Base-by-base conservation (phyloP, 139 green algal genomes). In the Asterochloris sp. region DNA sequence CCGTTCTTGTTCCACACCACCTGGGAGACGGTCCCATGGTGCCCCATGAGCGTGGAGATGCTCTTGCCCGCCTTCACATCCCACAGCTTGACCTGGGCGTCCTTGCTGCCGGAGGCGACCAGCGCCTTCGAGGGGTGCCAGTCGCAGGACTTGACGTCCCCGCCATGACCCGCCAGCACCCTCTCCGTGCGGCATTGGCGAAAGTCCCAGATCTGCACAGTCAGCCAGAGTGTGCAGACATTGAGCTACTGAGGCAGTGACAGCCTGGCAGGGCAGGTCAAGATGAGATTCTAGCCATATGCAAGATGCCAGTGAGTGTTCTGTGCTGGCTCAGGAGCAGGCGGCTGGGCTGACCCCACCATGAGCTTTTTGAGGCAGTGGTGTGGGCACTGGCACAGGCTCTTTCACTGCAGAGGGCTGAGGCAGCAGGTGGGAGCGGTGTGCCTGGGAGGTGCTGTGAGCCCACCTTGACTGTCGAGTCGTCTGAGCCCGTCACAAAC, bases 81-180 rank as follows among this genome's bases (percentile, higher is more conserved):
- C 96, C 96, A 99, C 79, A 99, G 87, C 89, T 99, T 99, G 29
- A 98, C 86, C 74, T 97, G 87, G 0, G 79, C 88, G 82, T 99
- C 96, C 87, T 98, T 98, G 84, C 79, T 88, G 86, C 84, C 88
- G 28, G 87, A 94, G 17, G 94, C 96, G 0, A 99, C 60, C 66
- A 98, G 80, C 4, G 86, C 88, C 83, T 93, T 93, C 26, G 14
- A 60, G 0, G 96, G 96, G 85, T 99, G 96, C 96, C 96, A 99
- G 69, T 98, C 91, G 73, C 95, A 92, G 78, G 80, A 89, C 69
- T 94, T 96, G 62, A 98, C 95, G 83, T 99, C 96, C 28, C 96
- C 95, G 61, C 94, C 92, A 80, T 98, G 96, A 1, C 94, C 96
- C 82, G 88, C 84, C 62, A 97, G 84, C 54, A 76, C 79, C 63